A percentile compares a stretch with the other conserved stretches of the same genome.
phyloP scores from a whole-genome alignment of 164 flowering plant genomes.

The Tinospora cordifolia region DNA sequence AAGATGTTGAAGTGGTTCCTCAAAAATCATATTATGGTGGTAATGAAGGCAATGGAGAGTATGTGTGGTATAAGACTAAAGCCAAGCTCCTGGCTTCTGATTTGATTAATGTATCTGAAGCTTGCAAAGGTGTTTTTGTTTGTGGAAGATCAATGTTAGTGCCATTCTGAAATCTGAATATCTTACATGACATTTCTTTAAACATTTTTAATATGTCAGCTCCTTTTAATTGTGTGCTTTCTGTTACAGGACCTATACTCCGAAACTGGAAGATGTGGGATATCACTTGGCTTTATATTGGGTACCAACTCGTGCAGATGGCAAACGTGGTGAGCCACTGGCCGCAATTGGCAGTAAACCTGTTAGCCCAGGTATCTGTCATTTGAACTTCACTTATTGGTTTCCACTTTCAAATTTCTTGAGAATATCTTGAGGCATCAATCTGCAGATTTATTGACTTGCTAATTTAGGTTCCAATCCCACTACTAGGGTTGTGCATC shows the following conservation, averaged over 20 bases:
- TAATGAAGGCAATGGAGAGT: slow-evolving; percentile 73
- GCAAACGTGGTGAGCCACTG: slow-evolving; percentile 62
- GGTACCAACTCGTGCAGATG: slow-evolving; percentile 85
- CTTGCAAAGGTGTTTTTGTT: slow-evolving; percentile 32
- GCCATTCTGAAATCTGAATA: neutral
- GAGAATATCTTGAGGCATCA: neutral
- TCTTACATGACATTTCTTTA: neutral
- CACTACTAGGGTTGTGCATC: neutral
- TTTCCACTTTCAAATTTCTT: neutral
- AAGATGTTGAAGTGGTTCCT: slow-evolving; percentile 63
- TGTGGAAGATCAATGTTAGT: slow-evolving; percentile 67
- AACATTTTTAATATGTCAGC: neutral
- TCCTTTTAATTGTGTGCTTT: slow-evolving; percentile 5
- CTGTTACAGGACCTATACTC: slow-evolving; percentile 59
- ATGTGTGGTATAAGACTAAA: slow-evolving; percentile 65
- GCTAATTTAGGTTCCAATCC: neutral
- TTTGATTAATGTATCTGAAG: slow-evolving; percentile 35
- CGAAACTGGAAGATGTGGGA: slow-evolving; percentile 86
- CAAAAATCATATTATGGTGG: slow-evolving; percentile 80
- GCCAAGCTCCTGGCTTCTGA: slow-evolving; percentile 46
- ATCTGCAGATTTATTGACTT: neutral
- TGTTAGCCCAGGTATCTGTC: slow-evolving; percentile 62
- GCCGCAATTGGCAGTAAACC: slow-evolving; percentile 51
- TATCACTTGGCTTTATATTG: slow-evolving; percentile 70
- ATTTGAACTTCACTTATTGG: neutral